Base-by-base conservation (phyloP, 169 alveolate species). In the Eimeria praecox region DNA sequence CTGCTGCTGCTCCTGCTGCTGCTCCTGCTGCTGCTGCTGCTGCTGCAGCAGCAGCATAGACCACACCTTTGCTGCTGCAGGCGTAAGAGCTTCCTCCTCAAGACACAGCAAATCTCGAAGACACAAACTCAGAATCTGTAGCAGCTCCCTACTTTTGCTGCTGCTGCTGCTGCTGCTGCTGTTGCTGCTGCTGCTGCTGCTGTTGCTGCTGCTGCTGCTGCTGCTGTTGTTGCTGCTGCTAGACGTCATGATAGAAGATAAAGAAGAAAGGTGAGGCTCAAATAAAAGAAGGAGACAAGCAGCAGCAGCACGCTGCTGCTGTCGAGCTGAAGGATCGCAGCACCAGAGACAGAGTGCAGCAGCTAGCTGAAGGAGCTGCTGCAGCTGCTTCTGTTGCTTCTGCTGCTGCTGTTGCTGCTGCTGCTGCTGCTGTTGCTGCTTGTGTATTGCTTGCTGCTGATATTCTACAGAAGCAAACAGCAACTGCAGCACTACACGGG, bases 291-390 rank as follows among this genome's bases (percentile, higher is more conserved):
- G 49, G 24, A 73, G 49, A 22, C n/a, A 73, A 20, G 24, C 8
- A 16, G 44, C 85, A 33, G 85, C 85, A 22, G 6, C 24, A 5
- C 10, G n/a, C 38, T 73, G 85, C 54, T 20, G n/a, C n/a, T 6
- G 20, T n/a, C 49, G 9, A 5, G 49, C 85, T 73, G 85, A 6
- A 8, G 54, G 85, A 33, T 73, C 85, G 49, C 85, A 73, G 49
- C 85, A 73, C 85, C 85, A 73, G 54, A 73, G 85, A 33, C 52
- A 73, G 33, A 73, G 22, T 20, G 85, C 85, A 73, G 85, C 85
- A 73, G 85, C 85, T 73, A 73, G 85, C 85, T 73, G 85, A 40
- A 73, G n/a, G 30, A 73, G 85, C 52, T 73, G 85, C 85, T 73
- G 54, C 49, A 33, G 85, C 85, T 73, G 85, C 49, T 73, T 40